Conservation (phyloP, 1,284 basidiomycete species). For the Moesziomyces aphidis region DNA sequence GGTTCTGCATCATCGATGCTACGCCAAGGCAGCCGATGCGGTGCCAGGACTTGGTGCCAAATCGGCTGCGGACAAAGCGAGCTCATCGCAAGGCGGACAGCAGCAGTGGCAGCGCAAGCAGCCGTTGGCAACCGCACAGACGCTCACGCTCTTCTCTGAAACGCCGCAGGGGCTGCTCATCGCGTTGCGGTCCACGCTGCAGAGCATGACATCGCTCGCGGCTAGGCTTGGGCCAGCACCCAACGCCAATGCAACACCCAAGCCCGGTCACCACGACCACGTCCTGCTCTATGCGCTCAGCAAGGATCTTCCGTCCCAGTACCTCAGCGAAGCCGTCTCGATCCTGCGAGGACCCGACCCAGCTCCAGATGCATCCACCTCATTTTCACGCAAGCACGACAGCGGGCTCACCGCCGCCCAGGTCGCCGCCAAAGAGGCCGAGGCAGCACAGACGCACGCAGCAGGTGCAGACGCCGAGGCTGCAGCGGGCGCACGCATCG, state of each 20-base stretch:
- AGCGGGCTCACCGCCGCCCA: slow-evolving; percentile 31
- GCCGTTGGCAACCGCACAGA: slow-evolving; percentile 52
- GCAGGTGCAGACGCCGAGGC: slow-evolving; percentile 7
- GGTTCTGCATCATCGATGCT: slow-evolving; percentile 16
- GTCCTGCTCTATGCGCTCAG: slow-evolving; percentile 55
- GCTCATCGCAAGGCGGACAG: slow-evolving; percentile 13
- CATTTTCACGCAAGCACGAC: slow-evolving; percentile 2
- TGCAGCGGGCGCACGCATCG: slow-evolving; percentile 19
- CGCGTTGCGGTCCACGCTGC: slow-evolving; percentile 48
- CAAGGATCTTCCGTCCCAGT: slow-evolving; percentile 50
- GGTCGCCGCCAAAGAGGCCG: slow-evolving; percentile 20
- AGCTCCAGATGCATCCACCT: background rate
- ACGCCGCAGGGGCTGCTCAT: slow-evolving; percentile 49
- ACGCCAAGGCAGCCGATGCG: slow-evolving; percentile 25
- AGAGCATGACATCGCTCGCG: slow-evolving; percentile 42
- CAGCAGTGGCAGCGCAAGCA: slow-evolving; percentile 49
- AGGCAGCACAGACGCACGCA: slow-evolving; percentile 5
- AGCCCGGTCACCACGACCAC: slow-evolving; percentile 29
- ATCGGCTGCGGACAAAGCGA: background rate
- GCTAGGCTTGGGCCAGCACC: slow-evolving; percentile 28
- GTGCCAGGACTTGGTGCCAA: slow-evolving; percentile 1
- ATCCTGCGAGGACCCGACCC: slow-evolving; percentile 38
- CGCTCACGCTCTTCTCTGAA: slow-evolving; percentile 52
- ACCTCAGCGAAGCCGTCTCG: slow-evolving; percentile 47
- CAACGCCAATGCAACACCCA: slow-evolving; percentile 4